phyloP scores from a whole-genome alignment of 2,329 filamentous ascomycete genomes.

The Apiospora pterosperma region DNA sequence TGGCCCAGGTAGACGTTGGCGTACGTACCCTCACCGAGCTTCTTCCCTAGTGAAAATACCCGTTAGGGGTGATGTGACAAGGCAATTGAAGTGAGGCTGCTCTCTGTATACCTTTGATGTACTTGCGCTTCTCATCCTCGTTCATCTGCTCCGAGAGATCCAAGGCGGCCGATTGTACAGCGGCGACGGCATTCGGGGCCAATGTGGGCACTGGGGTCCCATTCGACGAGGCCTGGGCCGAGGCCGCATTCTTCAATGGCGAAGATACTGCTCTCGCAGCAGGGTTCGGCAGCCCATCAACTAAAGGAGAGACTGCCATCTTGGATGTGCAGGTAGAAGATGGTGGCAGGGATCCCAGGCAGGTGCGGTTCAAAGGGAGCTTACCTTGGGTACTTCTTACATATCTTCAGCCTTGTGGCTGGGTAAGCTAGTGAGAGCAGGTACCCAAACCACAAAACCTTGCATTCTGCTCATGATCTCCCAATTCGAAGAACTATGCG shows the following conservation, averaged over 20 bases:
- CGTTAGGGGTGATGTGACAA: not conserved
- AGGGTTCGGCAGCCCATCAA: conserved; percentile 23
- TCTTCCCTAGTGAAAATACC: conserved; percentile 62
- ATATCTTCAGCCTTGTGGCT: not conserved
- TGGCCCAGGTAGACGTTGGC: conserved; percentile 92
- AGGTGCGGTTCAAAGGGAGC: not conserved
- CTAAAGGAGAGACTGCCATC: conserved; percentile 30
- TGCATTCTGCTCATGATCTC: too few relatives aligned
- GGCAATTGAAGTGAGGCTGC: not conserved
- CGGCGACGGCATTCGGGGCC: conserved; percentile 23
- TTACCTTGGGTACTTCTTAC: not conserved
- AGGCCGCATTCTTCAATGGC: conserved; percentile 40
- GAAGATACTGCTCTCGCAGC: conserved; percentile 34
- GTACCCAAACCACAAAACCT: not conserved
- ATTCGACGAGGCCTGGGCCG: conserved; percentile 39
- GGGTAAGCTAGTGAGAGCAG: not conserved
- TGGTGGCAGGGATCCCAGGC: not conserved
- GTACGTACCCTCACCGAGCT: conserved; percentile 95
- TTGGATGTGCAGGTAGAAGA: conserved; percentile 5
- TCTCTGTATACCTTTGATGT: conserved; percentile 67
- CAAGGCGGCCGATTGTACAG: conserved; percentile 30
- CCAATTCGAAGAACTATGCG: too few relatives aligned
- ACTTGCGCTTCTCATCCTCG: conserved; percentile 79
- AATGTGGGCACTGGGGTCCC: conserved; percentile 37
- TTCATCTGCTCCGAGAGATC: conserved; percentile 79